Conservation (phyloP, 2,329 filamentous ascomycete species). For the Xylaria sp. region DNA sequence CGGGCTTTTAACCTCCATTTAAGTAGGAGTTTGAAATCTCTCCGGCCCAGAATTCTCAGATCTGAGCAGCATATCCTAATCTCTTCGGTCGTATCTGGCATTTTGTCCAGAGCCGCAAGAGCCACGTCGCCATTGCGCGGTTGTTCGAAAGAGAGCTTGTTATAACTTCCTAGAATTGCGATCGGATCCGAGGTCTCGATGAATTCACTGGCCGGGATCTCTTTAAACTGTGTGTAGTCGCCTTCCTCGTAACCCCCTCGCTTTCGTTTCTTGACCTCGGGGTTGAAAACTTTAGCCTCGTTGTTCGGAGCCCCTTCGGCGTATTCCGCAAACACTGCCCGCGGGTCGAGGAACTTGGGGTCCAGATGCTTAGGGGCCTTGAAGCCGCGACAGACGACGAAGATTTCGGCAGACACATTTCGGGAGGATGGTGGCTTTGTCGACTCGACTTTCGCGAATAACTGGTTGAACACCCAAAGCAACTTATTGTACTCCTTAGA, state of each 20-base stretch:
- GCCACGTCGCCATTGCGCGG: slow-evolving; percentile 82
- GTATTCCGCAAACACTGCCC: slow-evolving; percentile 91
- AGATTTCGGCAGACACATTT: slow-evolving; percentile 97
- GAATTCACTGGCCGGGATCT: slow-evolving; percentile 85
- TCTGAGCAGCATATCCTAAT: slow-evolving; percentile 78
- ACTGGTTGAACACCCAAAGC: slow-evolving; percentile 96
- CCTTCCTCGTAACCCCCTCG: slow-evolving; percentile 97
- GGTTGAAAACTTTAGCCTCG: slow-evolving; percentile 97
- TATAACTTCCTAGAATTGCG: slow-evolving; percentile 82
- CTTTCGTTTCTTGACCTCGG: slow-evolving; percentile 96
- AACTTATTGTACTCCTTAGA: slow-evolving; percentile 96
- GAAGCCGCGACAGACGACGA: slow-evolving; percentile 93
- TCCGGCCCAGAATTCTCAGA: slow-evolving; percentile 86
- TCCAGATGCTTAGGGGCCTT: slow-evolving; percentile 95
- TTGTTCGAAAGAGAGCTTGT: slow-evolving; percentile 82
- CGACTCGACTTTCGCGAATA: slow-evolving; percentile 93
- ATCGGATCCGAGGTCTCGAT: slow-evolving; percentile 94
- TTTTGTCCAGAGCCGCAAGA: slow-evolving; percentile 79
- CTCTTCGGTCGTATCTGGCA: slow-evolving; percentile 85
- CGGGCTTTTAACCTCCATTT: slow-evolving; percentile 88
- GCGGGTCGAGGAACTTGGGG: slow-evolving; percentile 87
- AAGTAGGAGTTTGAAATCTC: slow-evolving; percentile 89
- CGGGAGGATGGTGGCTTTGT: slow-evolving; percentile 95
- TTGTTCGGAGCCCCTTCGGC: slow-evolving; percentile 85
- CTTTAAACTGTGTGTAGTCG: slow-evolving; percentile 90